Percentiles rank a stretch among this genome's conserved stretches.
Conservation (phyloP, 1,284 basidiomycete species). For the Pseudozyma flocculosa region DNA sequence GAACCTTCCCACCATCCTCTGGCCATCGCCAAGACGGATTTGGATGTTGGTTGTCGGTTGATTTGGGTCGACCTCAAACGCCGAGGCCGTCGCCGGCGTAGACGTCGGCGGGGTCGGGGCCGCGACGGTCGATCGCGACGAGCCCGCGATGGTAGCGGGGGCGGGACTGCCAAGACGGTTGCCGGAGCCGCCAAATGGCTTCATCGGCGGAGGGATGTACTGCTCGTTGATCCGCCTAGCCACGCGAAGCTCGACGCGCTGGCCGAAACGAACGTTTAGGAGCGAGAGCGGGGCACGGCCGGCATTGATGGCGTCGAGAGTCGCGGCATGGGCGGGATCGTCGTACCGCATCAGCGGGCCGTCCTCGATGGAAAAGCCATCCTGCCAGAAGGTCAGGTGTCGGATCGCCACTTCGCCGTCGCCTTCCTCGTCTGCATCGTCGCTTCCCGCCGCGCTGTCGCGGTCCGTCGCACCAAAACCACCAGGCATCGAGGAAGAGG, state of each 20-base stretch:
- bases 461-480: slow-evolving; percentile 7
- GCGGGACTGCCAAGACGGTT: slow-evolving; percentile 71
- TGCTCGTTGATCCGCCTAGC: slow-evolving; percentile 73
- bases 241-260: slow-evolving; percentile 84
- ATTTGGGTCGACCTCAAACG: slow-evolving; percentile 74
- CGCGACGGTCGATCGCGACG: slow-evolving; percentile 7
- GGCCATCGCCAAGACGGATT: slow-evolving; percentile 84
- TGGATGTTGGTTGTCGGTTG: slow-evolving; percentile 88
- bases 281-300: slow-evolving; percentile 79
- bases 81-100: slow-evolving; percentile 36
- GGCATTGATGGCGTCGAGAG: slow-evolving; percentile 75
- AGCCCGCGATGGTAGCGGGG: slow-evolving; percentile 22
- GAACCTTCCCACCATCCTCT: slow-evolving; percentile 79
- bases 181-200: slow-evolving; percentile 74
- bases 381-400: slow-evolving; percentile 85
- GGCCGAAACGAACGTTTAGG: slow-evolving; percentile 74
- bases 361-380: slow-evolving; percentile 91
- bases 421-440: slow-evolving; percentile 60
- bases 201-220: slow-evolving; percentile 65
- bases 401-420: slow-evolving; percentile 67
- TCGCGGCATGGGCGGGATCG: slow-evolving; percentile 72
- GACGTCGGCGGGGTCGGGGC: slow-evolving; percentile 52
- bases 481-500: slow-evolving; percentile 14
- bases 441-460: slow-evolving; percentile 3
- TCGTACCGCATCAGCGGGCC: slow-evolving; percentile 83